phyloP scores from a whole-genome alignment of 1,284 basidiomycete species.

The Bondarzewia mesenterica region DNA sequence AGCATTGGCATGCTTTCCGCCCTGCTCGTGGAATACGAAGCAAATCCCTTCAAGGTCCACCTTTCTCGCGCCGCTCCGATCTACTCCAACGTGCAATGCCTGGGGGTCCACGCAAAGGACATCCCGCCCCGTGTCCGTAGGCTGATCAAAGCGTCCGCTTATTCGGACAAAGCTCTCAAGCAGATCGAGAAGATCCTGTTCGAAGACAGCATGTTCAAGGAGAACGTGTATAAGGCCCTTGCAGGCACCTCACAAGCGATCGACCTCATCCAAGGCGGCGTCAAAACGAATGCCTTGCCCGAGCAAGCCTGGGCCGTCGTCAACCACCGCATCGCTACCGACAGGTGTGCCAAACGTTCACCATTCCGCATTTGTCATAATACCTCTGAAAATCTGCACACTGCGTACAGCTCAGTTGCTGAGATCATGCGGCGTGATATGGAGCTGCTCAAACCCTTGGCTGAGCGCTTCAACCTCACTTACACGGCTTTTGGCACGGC shows the following conservation, averaged over 20 bases:
- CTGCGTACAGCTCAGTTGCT: conserved; percentile 30
- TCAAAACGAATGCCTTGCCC: conserved; percentile 55
- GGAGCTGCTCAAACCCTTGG: conserved; percentile 32
- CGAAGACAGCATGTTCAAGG: conserved; percentile 16
- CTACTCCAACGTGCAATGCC: conserved; percentile 34
- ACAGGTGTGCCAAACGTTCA: conserved; percentile 23
- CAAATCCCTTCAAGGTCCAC: conserved; percentile 31
- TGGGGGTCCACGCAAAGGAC: conserved; percentile 38
- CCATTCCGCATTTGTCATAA: neutral
- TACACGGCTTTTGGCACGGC: conserved; percentile 34
- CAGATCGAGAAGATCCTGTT: conserved; percentile 33
- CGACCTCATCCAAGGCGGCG: conserved; percentile 50
- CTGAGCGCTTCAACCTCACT: conserved; percentile 35
- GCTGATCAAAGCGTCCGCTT: conserved; percentile 26
- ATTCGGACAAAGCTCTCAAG: conserved; percentile 33
- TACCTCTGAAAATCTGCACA: neutral
- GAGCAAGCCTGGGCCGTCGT: conserved; percentile 46
- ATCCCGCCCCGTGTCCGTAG: conserved; percentile 30
- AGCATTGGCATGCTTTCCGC: conserved; percentile 49
- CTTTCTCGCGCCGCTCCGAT: conserved; percentile 35
- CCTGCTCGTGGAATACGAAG: conserved; percentile 44
- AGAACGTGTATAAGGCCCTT: conserved; percentile 16
- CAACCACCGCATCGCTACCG: conserved; percentile 46
- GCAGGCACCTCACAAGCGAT: conserved; percentile 54
- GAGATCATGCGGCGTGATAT: conserved; percentile 35